These are phyloP conservation scores for Malus sieversii DNA, from an alignment of 306 rosid genomes.

Conservation along the genomic window DNA sequence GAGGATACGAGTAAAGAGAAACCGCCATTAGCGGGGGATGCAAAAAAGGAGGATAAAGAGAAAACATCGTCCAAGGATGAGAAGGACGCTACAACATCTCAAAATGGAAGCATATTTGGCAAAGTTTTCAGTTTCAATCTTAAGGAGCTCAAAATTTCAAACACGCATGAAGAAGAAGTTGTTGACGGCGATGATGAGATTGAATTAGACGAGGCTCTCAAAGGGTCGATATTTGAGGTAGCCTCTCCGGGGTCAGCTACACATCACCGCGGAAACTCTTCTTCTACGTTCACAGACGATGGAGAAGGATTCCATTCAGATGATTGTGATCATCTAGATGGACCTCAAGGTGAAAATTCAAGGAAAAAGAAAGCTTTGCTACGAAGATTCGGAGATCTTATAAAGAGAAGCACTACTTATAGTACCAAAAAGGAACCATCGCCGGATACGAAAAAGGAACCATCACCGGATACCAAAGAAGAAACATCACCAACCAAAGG, in stretches of 20 bases:
- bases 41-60: constrained; percentile 27
- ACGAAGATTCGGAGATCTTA: constrained; percentile 75
- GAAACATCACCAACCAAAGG: not conserved
- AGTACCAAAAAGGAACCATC: constrained; percentile 14
- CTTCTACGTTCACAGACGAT: constrained; percentile 14
- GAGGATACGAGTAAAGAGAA: constrained; percentile 28
- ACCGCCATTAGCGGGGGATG: not conserved
- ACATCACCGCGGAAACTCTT: constrained; percentile 17
- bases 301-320: constrained; percentile 32
- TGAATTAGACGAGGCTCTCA: constrained; percentile 36
- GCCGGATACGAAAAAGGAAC: not conserved
- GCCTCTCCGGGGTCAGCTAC: constrained; percentile 36
- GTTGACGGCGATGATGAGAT: constrained; percentile 25
- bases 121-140: constrained; percentile 36
- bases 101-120: constrained; percentile 15
- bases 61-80: constrained; percentile 7
- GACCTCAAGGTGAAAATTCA: constrained; percentile 36
- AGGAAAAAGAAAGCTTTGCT: constrained; percentile 73
- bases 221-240: constrained; percentile 54
- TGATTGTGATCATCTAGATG: constrained; percentile 42
- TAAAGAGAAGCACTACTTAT: constrained; percentile 40
- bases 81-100: constrained; percentile 8
- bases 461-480: not conserved
- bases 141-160: constrained; percentile 26
- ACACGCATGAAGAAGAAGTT: constrained; percentile 26